phyloP scores from a whole-genome alignment of 1,284 basidiomycete species.

The Coniferiporia sulphurascens region DNA sequence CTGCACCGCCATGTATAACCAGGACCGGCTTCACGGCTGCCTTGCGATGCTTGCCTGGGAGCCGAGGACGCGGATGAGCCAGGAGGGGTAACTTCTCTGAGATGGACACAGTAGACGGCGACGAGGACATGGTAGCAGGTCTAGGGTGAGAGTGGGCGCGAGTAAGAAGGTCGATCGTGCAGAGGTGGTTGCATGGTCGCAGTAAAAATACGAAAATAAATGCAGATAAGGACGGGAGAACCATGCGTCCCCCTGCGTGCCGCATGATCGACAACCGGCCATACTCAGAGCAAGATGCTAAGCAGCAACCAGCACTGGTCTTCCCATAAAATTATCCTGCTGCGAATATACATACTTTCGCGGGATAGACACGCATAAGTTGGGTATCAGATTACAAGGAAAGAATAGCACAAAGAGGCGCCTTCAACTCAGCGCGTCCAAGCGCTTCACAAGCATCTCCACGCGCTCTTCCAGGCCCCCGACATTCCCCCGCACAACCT shows the following conservation, averaged over 20 bases:
- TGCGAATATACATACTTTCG: too few species aligned
- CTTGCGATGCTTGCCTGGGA: constrained; percentile 28
- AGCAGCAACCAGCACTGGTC: too few species aligned
- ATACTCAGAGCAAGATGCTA: too few species aligned
- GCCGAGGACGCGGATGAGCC: background rate
- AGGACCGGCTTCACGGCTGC: constrained; percentile 34
- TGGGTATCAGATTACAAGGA: background rate
- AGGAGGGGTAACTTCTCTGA: constrained; percentile 17
- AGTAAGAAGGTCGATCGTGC: background rate
- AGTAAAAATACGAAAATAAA: constrained; percentile 2
- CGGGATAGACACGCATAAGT: too few species aligned
- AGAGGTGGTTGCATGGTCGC: background rate
- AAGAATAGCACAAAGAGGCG: background rate
- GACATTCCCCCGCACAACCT: constrained; percentile 68
- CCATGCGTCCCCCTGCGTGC: background rate
- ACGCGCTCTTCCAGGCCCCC: constrained; percentile 63
- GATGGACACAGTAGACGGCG: background rate
- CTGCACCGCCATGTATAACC: constrained; percentile 78
- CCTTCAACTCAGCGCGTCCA: constrained; percentile 38
- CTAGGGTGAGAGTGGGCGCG: background rate
- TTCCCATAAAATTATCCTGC: too few species aligned
- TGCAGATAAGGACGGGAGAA: background rate
- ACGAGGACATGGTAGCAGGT: background rate
- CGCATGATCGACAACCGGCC: background rate
- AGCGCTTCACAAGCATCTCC: constrained; percentile 43